A percentile compares a stretch with the other conserved stretches of the same genome.
Evolutionary conservation across 768 basidiomycete genomes (phyloP).

Genomic region (Agaricus blazei): DNA sequence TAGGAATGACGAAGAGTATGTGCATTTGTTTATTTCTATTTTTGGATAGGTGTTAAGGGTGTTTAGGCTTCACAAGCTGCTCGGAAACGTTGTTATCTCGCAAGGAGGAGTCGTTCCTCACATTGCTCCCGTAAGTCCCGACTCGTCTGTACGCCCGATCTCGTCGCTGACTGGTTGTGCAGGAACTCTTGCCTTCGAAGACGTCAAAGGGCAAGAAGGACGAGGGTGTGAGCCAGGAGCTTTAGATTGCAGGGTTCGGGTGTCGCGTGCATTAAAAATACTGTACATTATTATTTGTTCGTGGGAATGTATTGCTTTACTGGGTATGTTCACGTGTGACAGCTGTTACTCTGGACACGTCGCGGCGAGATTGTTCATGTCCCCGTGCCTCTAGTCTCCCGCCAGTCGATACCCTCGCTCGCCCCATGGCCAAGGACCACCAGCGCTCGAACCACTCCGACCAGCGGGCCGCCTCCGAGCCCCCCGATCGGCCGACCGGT

Average conservation of each 20-base stretch:
- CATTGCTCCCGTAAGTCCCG: conserved; percentile 21
- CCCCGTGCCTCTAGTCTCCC: background rate
- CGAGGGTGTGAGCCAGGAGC: conserved; percentile 14
- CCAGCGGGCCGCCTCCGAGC: conserved; percentile 11
- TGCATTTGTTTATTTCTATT: conserved; percentile 1
- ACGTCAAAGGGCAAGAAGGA: conserved; percentile 25
- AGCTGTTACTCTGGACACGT: conserved; percentile 3
- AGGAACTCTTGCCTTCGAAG: conserved; percentile 38
- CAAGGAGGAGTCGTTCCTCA: conserved; percentile 71
- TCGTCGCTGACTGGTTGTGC: conserved; percentile 12
- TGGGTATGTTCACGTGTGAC: background rate
- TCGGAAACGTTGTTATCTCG: conserved; percentile 84
- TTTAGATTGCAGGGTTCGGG: conserved; percentile 4
- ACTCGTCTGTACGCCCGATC: background rate
- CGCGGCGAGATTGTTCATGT: conserved; percentile 2
- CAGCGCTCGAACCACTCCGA: background rate
- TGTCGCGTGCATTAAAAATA: conserved; percentile 7
- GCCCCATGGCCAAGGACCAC: conserved; percentile 8
- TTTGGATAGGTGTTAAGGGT: conserved; percentile 8
- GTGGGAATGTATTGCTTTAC: background rate
- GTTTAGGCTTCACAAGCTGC: conserved; percentile 66
- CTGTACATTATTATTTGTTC: conserved; percentile 10
- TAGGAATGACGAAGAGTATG: conserved; percentile 82
- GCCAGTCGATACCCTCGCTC: background rate
- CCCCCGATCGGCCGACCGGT: conserved; percentile 44